A percentile compares a stretch with the other conserved stretches of the same genome.
phyloP scores from a whole-genome alignment of 345 rosid genomes.

The Murraya koenigii region DNA sequence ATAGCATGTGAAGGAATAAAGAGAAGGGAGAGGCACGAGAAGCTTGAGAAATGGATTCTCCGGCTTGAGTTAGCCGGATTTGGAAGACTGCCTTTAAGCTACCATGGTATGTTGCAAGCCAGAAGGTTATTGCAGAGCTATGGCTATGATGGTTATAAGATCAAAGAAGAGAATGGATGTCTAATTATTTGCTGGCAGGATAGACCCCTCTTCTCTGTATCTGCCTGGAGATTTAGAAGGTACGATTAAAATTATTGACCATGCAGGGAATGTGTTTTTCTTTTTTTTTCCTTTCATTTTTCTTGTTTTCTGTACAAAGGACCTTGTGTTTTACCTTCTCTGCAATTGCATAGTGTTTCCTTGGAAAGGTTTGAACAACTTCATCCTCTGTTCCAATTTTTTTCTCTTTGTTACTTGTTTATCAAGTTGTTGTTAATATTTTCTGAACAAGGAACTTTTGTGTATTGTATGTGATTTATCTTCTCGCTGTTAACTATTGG shows the following conservation, averaged over 20 bases:
- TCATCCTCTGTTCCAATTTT: background rate
- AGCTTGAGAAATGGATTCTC: constrained; percentile 64
- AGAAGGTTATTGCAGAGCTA: constrained; percentile 48
- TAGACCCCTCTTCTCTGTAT: constrained; percentile 56
- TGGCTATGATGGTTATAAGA: constrained; percentile 57
- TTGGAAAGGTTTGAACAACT: constrained; percentile 9
- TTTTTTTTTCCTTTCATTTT: background rate
- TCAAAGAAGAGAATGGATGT: constrained; percentile 64
- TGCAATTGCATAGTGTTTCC: constrained; percentile 23
- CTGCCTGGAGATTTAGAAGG: constrained; percentile 64
- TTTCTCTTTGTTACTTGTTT: background rate
- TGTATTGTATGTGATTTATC: background rate
- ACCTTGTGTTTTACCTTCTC: constrained; percentile 21
- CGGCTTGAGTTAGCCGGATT: constrained; percentile 66
- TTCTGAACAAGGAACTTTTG: background rate
- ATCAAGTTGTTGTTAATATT: background rate
- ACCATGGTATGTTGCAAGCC: constrained; percentile 61
- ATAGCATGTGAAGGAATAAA: constrained; percentile 65
- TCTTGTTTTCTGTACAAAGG: constrained; percentile 30
- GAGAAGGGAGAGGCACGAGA: constrained; percentile 71
- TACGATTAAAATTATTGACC: constrained; percentile 24
- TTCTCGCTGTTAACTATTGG: background rate
- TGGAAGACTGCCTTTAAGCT: constrained; percentile 56
- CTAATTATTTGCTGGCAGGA: constrained; percentile 61
- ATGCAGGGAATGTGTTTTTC: constrained; percentile 3